A percentile compares a stretch with the other conserved stretches of the same genome.
These are phyloP conservation scores for Clonostachys rhizophaga DNA, from an alignment of 2,329 filamentous ascomycete genomes.

Conservation along the genomic window DNA sequence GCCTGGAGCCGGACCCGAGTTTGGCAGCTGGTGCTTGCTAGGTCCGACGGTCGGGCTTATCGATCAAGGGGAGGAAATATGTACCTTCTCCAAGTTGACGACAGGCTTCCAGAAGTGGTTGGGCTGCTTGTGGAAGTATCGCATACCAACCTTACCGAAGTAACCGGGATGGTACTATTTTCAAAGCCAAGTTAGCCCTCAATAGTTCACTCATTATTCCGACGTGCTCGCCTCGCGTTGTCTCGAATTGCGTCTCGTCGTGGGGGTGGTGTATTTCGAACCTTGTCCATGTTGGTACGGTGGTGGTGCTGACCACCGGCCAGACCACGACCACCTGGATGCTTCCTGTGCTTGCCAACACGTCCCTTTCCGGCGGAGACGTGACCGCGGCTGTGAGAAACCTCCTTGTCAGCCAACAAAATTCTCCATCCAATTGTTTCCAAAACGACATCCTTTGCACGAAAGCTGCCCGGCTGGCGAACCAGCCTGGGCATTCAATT, in stretches of 20 bases:
- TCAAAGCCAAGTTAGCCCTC: neutral
- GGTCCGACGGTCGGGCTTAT: conserved; percentile 1
- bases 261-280: conserved; percentile 48
- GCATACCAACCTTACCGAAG: conserved; percentile 96
- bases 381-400: conserved; percentile 74
- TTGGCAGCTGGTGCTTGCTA: neutral
- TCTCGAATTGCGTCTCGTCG: conserved; percentile 3
- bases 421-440: too few species aligned
- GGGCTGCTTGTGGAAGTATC: conserved; percentile 93
- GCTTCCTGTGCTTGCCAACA: conserved; percentile 98
- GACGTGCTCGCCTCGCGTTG: conserved; percentile 2
- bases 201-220: neutral
- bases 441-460: too few species aligned
- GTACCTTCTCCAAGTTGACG: conserved; percentile 97
- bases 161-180: conserved; percentile 92
- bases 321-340: conserved; percentile 75
- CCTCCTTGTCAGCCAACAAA: neutral
- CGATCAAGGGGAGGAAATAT: conserved; percentile 9
- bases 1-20: neutral
- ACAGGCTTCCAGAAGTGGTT: conserved; percentile 98
- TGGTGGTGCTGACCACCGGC: conserved; percentile 98
- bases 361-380: conserved; percentile 98
- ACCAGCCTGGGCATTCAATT: too few species aligned
- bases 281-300: conserved; percentile 62
- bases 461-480: too few species aligned